A percentile compares a stretch with the other conserved stretches of the same genome.
phyloP scores from a whole-genome alignment of 306 rosid species.

The Gastrolobium bilobum region DNA sequence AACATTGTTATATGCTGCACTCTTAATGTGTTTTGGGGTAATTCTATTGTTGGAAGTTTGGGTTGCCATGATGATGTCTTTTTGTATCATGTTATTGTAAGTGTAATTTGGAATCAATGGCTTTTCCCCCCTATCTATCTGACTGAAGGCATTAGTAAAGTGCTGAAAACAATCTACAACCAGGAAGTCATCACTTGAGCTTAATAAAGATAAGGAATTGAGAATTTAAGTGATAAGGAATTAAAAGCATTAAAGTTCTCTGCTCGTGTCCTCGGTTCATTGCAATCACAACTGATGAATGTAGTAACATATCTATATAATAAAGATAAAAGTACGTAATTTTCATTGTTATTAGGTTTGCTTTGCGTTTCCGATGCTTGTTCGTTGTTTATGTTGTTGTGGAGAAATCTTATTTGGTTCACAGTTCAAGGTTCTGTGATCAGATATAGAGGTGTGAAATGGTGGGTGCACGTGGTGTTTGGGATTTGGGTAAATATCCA shows the following conservation, averaged over 20 bases:
- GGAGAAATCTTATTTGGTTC: neutral
- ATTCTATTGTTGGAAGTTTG: neutral
- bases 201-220: constrained; percentile 1
- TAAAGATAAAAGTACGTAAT: neutral
- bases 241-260: neutral
- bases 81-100: neutral
- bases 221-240: constrained; percentile 5
- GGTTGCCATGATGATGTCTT: constrained; percentile 18
- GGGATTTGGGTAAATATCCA: neutral
- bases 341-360: constrained; percentile 17
- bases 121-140: neutral
- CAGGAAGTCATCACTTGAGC: neutral
- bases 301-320: neutral
- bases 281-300: neutral
- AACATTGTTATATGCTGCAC: neutral
- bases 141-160: constrained; percentile 12
- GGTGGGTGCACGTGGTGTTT: constrained; percentile 9
- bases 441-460: neutral
- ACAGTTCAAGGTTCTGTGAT: neutral
- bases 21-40: constrained; percentile 3
- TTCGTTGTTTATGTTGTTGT: neutral
- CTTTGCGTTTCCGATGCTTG: constrained; percentile 17
- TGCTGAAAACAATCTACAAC: neutral
- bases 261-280: neutral
- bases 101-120: constrained; percentile 12